phyloP scores from a whole-genome alignment of 1,284 basidiomycete species.

The Fereydounia khargensis region DNA sequence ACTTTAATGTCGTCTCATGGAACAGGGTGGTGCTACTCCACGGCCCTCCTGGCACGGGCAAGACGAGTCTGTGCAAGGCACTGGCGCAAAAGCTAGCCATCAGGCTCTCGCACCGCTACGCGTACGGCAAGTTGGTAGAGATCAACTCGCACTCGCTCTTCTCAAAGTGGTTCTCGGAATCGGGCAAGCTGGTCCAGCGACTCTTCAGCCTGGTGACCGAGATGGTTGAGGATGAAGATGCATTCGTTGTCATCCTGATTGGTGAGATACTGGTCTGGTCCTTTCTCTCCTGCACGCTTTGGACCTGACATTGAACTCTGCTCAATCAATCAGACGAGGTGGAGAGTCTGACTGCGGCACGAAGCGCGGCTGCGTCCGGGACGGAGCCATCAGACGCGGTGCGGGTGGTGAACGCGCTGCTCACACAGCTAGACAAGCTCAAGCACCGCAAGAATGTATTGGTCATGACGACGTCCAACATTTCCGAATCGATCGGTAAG shows the following conservation, averaged over 20 bases:
- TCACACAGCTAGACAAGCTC: conserved; percentile 95
- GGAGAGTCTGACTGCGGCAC: conserved; percentile 87
- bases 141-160: conserved; percentile 68
- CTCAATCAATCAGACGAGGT: conserved; percentile 70
- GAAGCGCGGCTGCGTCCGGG: conserved; percentile 88
- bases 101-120: conserved; percentile 80
- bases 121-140: conserved; percentile 81
- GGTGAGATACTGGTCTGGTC: conserved; percentile 56
- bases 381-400: conserved; percentile 95
- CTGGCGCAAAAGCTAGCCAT: conserved; percentile 94
- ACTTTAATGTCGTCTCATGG: conserved; percentile 90
- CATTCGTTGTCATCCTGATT: conserved; percentile 91
- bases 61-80: conserved; percentile 90
- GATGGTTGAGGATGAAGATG: conserved; percentile 79
- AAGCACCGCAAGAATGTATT: conserved; percentile 88
- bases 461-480: conserved; percentile 94
- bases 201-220: conserved; percentile 85
- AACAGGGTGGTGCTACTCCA: conserved; percentile 91
- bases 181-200: conserved; percentile 93
- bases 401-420: conserved; percentile 90
- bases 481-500: conserved; percentile 86
- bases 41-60: conserved; percentile 96
- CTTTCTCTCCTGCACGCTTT: conserved; percentile 10
- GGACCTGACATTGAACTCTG: not conserved
- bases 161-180: conserved; percentile 77